Percentiles rank a stretch among this genome's conserved stretches.
phyloP scores from a whole-genome alignment of 208 protist species.

The Leishmania braziliensis region DNA sequence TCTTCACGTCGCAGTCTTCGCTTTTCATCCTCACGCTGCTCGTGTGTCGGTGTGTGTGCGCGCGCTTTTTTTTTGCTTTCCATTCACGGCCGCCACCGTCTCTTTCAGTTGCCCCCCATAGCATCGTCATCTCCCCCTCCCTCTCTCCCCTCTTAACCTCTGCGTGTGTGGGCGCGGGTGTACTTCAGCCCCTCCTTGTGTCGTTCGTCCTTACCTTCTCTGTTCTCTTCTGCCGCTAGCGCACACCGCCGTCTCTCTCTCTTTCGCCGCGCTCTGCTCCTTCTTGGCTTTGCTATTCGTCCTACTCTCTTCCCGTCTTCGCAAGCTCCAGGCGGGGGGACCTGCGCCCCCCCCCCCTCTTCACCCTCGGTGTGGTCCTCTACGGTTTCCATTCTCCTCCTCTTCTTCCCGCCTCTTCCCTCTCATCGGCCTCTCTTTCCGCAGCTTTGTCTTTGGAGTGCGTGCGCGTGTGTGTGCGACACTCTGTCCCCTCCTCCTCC shows the following conservation, averaged over 20 bases:
- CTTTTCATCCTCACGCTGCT: neutral
- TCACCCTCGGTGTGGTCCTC: too few species aligned
- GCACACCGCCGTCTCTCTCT: neutral
- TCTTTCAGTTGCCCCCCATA: neutral
- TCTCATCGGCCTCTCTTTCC: neutral
- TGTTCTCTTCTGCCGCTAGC: too few species aligned
- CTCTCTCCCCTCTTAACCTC: neutral
- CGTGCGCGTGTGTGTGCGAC: neutral
- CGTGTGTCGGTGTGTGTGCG: neutral
- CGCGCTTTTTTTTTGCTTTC: neutral
- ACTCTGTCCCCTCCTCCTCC: too few species aligned
- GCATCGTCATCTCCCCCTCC: neutral
- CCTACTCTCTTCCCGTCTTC: too few species aligned
- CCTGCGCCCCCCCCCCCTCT: neutral
- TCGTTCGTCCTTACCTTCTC: neutral
- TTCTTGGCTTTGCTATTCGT: neutral
- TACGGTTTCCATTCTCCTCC: too few species aligned
- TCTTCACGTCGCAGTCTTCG: neutral
- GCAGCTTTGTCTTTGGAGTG: neutral
- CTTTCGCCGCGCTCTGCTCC: neutral
- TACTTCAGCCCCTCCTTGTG: neutral
- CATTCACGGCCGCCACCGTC: neutral
- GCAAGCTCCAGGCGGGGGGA: neutral
- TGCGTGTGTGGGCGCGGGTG: too few species aligned
- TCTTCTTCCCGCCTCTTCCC: neutral